A percentile compares a stretch with the other conserved stretches of the same genome.
phyloP scores from a whole-genome alignment of 805 yeast species.

The Candida bentonensis region DNA sequence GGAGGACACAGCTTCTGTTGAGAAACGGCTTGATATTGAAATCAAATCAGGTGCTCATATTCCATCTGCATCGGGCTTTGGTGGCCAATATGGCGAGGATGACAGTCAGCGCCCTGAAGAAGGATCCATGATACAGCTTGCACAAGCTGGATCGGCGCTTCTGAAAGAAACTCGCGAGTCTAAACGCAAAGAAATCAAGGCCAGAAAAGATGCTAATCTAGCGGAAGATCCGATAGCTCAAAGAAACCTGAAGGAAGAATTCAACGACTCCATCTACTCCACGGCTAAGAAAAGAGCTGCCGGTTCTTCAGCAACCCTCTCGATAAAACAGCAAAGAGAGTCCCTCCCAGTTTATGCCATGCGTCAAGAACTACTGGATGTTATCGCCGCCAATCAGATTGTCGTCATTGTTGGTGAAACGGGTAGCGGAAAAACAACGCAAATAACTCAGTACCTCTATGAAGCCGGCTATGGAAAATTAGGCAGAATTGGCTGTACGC shows the following conservation, averaged over 20 bases:
- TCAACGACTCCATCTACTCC: not conserved
- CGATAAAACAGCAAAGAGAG: slow-evolving; percentile 42
- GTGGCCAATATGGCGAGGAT: not conserved
- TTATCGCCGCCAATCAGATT: slow-evolving; percentile 64
- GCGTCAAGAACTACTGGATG: slow-evolving; percentile 39
- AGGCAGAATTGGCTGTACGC: slow-evolving; percentile 49
- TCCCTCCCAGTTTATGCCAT: slow-evolving; percentile 62
- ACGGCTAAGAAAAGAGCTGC: not conserved
- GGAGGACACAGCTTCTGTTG: slow-evolving; percentile 22
- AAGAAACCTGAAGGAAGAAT: not conserved
- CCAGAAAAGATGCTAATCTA: not conserved
- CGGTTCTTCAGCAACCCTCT: slow-evolving; percentile 16
- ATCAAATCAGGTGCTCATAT: slow-evolving; percentile 47
- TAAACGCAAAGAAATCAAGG: not conserved
- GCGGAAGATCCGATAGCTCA: not conserved
- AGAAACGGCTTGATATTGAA: slow-evolving; percentile 25
- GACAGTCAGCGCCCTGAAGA: not conserved
- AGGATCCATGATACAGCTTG: not conserved
- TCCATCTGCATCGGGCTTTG: not conserved
- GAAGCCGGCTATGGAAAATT: slow-evolving; percentile 55
- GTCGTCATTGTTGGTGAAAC: slow-evolving; percentile 87
- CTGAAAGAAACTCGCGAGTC: slow-evolving; percentile 1
- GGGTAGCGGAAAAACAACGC: slow-evolving; percentile 94
- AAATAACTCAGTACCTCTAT: slow-evolving; percentile 63
- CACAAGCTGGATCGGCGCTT: not conserved